These are phyloP conservation scores for Podila epicladia DNA, from an alignment of 192 early-diverging fungal genomes.

Conservation along the genomic window DNA sequence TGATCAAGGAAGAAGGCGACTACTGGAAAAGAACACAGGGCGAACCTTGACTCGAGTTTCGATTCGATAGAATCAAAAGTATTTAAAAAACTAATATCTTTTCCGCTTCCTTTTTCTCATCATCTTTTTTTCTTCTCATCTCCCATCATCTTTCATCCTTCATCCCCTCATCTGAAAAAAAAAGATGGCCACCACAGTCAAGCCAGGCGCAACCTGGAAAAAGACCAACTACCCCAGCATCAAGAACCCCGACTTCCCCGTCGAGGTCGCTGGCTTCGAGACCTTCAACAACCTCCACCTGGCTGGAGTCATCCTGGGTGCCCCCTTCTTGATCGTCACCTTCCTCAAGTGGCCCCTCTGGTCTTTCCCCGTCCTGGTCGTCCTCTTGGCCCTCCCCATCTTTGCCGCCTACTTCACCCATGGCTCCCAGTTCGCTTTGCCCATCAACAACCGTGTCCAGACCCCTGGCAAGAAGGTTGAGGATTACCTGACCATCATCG, in stretches of 20 bases:
- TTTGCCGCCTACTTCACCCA: constrained; percentile 77
- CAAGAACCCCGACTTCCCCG: constrained; percentile 68
- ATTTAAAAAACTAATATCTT: not conserved
- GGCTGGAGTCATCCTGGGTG: constrained; percentile 63
- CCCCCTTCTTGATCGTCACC: constrained; percentile 74
- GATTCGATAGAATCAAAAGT: not conserved
- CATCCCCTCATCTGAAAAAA: constrained; percentile 9
- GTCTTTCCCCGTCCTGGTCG: constrained; percentile 66
- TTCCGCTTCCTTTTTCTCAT: not conserved
- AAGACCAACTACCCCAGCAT: constrained; percentile 63
- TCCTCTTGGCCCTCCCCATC: constrained; percentile 74
- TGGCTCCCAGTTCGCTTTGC: constrained; percentile 71
- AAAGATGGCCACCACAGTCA: constrained; percentile 45
- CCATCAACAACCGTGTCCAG: constrained; percentile 71
- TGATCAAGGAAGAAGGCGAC: not conserved
- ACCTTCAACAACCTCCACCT: constrained; percentile 82
- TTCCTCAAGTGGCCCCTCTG: constrained; percentile 71
- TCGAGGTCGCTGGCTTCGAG: constrained; percentile 88
- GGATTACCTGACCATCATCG: constrained; percentile 91
- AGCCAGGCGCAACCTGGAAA: constrained; percentile 54
- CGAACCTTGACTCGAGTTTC: not conserved
- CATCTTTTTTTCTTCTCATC: constrained; percentile 10
- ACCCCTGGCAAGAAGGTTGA: constrained; percentile 86
- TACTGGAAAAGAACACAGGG: not conserved
- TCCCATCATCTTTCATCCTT: not conserved